phyloP scores from a whole-genome alignment of 305 asterid species.

The Solanum hybrid region DNA sequence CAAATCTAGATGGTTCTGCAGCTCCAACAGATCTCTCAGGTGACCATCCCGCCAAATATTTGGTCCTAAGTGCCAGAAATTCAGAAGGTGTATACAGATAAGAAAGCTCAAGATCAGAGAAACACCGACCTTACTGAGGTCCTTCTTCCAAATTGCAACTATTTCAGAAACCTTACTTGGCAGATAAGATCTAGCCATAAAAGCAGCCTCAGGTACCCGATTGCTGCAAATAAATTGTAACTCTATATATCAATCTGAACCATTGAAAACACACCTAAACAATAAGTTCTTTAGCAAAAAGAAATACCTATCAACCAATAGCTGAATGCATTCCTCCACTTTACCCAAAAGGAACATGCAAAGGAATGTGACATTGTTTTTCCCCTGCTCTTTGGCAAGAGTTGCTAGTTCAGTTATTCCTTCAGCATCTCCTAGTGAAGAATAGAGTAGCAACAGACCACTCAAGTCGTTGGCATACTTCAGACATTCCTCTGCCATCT shows the following conservation, averaged over 20 bases:
- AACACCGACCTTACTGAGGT: conserved; percentile 60
- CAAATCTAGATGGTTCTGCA: neutral
- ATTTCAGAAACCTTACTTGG: conserved; percentile 98
- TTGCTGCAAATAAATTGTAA: conserved; percentile 37
- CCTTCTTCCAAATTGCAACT: conserved; percentile 88
- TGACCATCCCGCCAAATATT: neutral
- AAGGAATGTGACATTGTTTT: conserved; percentile 82
- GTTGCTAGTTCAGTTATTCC: conserved; percentile 62
- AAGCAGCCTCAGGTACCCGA: conserved; percentile 99
- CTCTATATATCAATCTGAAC: neutral
- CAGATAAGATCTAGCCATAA: conserved; percentile 98
- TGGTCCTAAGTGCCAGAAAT: neutral
- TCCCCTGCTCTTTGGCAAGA: conserved; percentile 73
- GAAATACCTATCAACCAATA: conserved; percentile 68
- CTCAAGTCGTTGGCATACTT: conserved; percentile 88
- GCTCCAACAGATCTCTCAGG: neutral
- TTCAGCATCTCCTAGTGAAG: conserved; percentile 74
- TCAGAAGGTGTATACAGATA: neutral
- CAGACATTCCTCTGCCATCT: conserved; percentile 82
- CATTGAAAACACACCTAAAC: neutral
- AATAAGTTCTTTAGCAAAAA: neutral
- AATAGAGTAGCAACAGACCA: conserved; percentile 76
- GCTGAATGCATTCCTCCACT: conserved; percentile 78
- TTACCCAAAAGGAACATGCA: conserved; percentile 74
- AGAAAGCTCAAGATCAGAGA: neutral